A percentile compares a stretch with the other conserved stretches of the same genome.
Conservation (phyloP, 2,329 filamentous ascomycete species). For the Aspergillus udagawae region DNA sequence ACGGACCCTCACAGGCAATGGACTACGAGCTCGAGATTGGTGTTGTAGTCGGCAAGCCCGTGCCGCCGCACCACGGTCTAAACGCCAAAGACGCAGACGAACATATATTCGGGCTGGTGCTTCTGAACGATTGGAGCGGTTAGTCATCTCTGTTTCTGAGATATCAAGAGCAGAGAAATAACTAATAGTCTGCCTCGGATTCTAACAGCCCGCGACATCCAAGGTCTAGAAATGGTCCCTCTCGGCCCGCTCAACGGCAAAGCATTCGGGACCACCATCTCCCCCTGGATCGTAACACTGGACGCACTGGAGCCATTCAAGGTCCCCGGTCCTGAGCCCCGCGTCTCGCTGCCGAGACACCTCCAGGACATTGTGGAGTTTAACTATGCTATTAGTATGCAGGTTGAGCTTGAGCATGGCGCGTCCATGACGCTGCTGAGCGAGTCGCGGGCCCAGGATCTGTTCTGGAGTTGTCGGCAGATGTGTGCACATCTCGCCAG, state of each 20-base stretch:
- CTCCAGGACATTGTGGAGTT: conserved; percentile 14
- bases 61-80: conserved; percentile 25
- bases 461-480: conserved; percentile 29
- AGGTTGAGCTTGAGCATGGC: conserved; percentile 15
- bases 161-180: too few relatives aligned
- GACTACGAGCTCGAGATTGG: conserved; percentile 45
- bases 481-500: conserved; percentile 30
- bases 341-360: conserved; percentile 13
- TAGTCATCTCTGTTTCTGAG: conserved; percentile 1
- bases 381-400: conserved; percentile 20
- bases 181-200: background rate
- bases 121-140: conserved; percentile 59
- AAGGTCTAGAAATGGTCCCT: conserved; percentile 58
- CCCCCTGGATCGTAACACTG: conserved; percentile 59
- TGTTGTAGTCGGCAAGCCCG: conserved; percentile 42
- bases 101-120: conserved; percentile 60
- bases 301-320: conserved; percentile 46
- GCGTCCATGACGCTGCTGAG: conserved; percentile 8
- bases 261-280: conserved; percentile 57
- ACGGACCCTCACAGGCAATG: conserved; percentile 25
- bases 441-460: conserved; percentile 14
- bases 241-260: conserved; percentile 61
- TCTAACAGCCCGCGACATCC: conserved; percentile 47
- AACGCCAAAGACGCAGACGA: conserved; percentile 47
- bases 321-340: conserved; percentile 6